Conservation (phyloP, 2,329 filamentous ascomycete species). For the Epichloe glyceriae region DNA sequence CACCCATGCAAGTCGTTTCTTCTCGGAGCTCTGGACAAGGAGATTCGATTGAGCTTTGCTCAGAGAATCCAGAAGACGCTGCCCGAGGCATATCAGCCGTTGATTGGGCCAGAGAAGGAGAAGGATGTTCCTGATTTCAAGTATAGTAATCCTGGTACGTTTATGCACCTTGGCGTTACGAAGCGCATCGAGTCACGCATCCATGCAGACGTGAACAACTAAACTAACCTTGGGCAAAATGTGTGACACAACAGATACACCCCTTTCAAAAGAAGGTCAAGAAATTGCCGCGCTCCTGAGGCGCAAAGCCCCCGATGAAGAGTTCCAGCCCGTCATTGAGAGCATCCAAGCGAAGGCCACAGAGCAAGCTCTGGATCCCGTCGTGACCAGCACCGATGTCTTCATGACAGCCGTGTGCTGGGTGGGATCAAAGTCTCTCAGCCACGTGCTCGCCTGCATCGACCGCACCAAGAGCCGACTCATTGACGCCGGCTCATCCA, state of each 20-base stretch:
- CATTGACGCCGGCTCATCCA: slow-evolving; percentile 62
- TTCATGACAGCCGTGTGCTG: slow-evolving; percentile 90
- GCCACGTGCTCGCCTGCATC: slow-evolving; percentile 89
- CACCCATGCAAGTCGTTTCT: slow-evolving; percentile 93
- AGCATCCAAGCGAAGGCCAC: slow-evolving; percentile 69
- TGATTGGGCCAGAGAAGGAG: slow-evolving; percentile 81
- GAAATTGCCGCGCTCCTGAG: slow-evolving; percentile 68
- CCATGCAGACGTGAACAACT: too few species aligned
- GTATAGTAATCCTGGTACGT: slow-evolving; percentile 61
- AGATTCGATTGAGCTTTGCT: slow-evolving; percentile 90
- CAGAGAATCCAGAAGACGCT: slow-evolving; percentile 92
- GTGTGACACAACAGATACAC: slow-evolving; percentile 46
- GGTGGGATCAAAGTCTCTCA: slow-evolving; percentile 89
- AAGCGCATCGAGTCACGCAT: too few species aligned
- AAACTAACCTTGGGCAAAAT: too few species aligned
- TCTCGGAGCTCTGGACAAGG: slow-evolving; percentile 80
- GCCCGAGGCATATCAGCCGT: slow-evolving; percentile 64
- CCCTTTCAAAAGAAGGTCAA: slow-evolving; percentile 73
- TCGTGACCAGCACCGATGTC: slow-evolving; percentile 80
- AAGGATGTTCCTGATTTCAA: slow-evolving; percentile 96
- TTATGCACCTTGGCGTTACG: background rate
- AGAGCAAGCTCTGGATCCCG: slow-evolving; percentile 59
- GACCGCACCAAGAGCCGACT: slow-evolving; percentile 88
- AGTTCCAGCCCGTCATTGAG: slow-evolving; percentile 71
- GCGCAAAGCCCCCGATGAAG: slow-evolving; percentile 73